Percentiles rank a stretch among this genome's conserved stretches.
Conservation (phyloP, 1,139 yeast genomes). For the Saccharomycopsis hybrid region DNA sequence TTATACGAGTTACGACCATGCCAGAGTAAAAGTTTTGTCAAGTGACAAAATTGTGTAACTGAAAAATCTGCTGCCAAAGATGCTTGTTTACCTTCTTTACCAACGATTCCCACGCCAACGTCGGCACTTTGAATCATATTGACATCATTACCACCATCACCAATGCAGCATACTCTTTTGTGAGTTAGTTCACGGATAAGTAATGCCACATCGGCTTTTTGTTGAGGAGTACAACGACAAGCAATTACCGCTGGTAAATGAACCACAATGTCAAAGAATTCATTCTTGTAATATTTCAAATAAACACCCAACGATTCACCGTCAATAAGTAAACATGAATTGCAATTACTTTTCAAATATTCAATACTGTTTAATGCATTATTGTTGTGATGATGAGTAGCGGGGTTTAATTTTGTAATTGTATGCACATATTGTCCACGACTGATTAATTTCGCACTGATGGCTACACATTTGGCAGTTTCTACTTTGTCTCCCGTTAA, state of each 20-base stretch:
- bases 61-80: slow-evolving; percentile 96
- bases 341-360: slow-evolving; percentile 53
- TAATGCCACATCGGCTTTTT: slow-evolving; percentile 90
- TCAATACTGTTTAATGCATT: slow-evolving; percentile 69
- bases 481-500: slow-evolving; percentile 98
- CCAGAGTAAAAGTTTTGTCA: slow-evolving; percentile 86
- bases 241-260: slow-evolving; percentile 89
- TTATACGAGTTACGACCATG: slow-evolving; percentile 97
- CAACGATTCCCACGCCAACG: slow-evolving; percentile 98
- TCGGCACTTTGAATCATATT: slow-evolving; percentile 99
- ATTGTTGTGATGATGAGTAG: slow-evolving; percentile 35
- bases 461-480: slow-evolving; percentile 95
- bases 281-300: slow-evolving; percentile 54
- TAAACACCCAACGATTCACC: slow-evolving; percentile 82
- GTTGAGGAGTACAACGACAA: slow-evolving; percentile 98
- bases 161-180: slow-evolving; percentile 92
- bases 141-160: slow-evolving; percentile 99
- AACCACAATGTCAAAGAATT: slow-evolving; percentile 73
- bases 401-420: slow-evolving; percentile 56
- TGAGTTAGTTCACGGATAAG: slow-evolving; percentile 74
- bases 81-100: slow-evolving; percentile 97
- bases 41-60: slow-evolving; percentile 82
- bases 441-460: slow-evolving; percentile 84
- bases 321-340: slow-evolving; percentile 82
- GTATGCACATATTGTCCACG: slow-evolving; percentile 93